These are phyloP conservation scores for Chytriomyces sp. DNA, from an alignment of 192 early-diverging fungal genomes.

Conservation along the genomic window DNA sequence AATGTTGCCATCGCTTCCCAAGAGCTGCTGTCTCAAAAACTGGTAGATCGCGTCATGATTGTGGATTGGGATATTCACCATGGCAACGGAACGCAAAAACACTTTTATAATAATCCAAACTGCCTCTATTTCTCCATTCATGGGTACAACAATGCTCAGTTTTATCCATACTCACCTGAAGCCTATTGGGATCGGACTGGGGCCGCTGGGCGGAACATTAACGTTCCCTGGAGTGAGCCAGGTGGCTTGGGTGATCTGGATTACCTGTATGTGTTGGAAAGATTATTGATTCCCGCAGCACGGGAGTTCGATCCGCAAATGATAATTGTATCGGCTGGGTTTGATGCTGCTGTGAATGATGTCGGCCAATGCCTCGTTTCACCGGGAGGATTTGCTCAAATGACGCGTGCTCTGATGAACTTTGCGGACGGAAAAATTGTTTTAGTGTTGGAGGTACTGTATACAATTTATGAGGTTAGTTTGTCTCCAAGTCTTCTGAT, in stretches of 20 bases:
- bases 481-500: not conserved
- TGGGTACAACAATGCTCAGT: conserved; percentile 74
- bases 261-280: conserved; percentile 82
- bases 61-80: conserved; percentile 97
- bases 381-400: conserved; percentile 79
- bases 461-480: not conserved
- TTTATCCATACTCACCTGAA: conserved; percentile 72
- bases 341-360: conserved; percentile 86
- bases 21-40: conserved; percentile 53
- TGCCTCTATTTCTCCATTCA: conserved; percentile 90
- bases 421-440: conserved; percentile 75
- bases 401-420: conserved; percentile 79
- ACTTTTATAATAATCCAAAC: conserved; percentile 74
- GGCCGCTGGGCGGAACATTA: conserved; percentile 67
- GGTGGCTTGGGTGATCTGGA: conserved; percentile 79
- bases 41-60: conserved; percentile 69
- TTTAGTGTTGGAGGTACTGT: conserved; percentile 72
- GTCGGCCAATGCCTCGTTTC: conserved; percentile 82
- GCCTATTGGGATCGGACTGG: conserved; percentile 65
- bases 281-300: conserved; percentile 80
- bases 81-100: conserved; percentile 88
- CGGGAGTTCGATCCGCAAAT: conserved; percentile 82
- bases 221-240: conserved; percentile 77
- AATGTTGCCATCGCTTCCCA: conserved; percentile 85
- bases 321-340: conserved; percentile 82